These are phyloP conservation scores for Sideroxylon spinosum DNA, from an alignment of 179 eudicot genomes.

Conservation along the genomic window DNA sequence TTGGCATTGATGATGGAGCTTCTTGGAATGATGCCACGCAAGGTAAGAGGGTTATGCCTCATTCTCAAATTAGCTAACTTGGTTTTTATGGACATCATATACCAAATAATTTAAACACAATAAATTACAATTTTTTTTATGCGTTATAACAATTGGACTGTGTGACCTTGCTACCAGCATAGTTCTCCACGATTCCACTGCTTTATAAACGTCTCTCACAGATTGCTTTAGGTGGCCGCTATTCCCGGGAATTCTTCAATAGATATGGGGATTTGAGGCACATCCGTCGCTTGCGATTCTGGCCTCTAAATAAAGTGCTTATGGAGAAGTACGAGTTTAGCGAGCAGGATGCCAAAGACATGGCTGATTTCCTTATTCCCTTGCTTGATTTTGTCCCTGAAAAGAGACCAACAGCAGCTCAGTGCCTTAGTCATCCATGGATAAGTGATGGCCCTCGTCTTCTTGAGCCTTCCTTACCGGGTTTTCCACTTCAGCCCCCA, in stretches of 20 bases:
- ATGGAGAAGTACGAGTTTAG: constrained; percentile 62
- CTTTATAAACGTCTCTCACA: constrained; percentile 26
- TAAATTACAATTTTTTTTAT: neutral
- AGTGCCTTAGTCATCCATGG: constrained; percentile 81
- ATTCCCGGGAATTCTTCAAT: constrained; percentile 67
- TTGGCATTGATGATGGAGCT: constrained; percentile 87
- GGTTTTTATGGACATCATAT: too few relatives aligned
- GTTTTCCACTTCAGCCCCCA: constrained; percentile 28
- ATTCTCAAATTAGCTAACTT: neutral
- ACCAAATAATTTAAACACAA: neutral
- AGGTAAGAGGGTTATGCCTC: constrained; percentile 37
- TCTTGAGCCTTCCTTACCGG: constrained; percentile 33
- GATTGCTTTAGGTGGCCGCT: constrained; percentile 72
- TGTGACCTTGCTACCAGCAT: neutral
- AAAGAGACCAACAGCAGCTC: constrained; percentile 75
- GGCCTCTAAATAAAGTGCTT: constrained; percentile 70
- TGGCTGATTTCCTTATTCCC: constrained; percentile 63
- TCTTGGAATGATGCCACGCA: constrained; percentile 82
- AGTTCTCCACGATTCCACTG: neutral
- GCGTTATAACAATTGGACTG: neutral
- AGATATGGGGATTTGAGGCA: constrained; percentile 66
- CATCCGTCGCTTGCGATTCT: constrained; percentile 62
- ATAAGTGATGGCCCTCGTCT: constrained; percentile 47
- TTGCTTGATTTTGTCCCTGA: constrained; percentile 73
- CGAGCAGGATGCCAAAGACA: constrained; percentile 64